phyloP scores from a whole-genome alignment of 208 protist species.

The Crithidia acanthocephali region DNA sequence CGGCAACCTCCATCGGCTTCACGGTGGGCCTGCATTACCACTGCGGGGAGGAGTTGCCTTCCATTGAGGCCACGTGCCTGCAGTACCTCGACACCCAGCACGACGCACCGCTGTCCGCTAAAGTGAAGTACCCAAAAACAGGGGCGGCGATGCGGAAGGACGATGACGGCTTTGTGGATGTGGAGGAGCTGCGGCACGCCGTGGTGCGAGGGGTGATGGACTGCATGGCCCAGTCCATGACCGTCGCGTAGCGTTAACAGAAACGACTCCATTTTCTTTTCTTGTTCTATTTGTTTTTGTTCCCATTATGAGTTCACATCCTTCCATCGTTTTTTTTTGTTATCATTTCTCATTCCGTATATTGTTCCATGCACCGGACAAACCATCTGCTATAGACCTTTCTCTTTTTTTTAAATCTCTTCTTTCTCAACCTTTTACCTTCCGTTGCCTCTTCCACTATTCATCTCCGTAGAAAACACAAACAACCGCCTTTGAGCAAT shows the following conservation, averaged over 20 bases:
- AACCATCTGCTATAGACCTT: not conserved
- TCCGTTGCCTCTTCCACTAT: too few relatives aligned
- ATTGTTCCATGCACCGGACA: not conserved
- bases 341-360: not conserved
- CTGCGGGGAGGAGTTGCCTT: slow-evolving; percentile 41
- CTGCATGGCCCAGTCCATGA: slow-evolving; percentile 20
- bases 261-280: slow-evolving; percentile 9
- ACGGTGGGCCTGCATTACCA: slow-evolving; percentile 54
- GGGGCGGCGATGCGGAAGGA: slow-evolving; percentile 27
- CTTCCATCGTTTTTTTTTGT: not conserved
- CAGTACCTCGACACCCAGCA: slow-evolving; percentile 33
- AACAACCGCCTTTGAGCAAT: too few relatives aligned
- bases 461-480: too few relatives aligned
- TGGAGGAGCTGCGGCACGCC: slow-evolving; percentile 29
- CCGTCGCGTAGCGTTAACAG: not conserved
- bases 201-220: slow-evolving; percentile 34
- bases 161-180: slow-evolving; percentile 36
- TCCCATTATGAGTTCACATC: not conserved
- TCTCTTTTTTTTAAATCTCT: not conserved
- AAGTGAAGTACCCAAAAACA: slow-evolving; percentile 39
- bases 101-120: slow-evolving; percentile 24
- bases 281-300: slow-evolving; percentile 21
- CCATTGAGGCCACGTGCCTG: slow-evolving; percentile 45
- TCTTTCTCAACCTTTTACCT: too few relatives aligned
- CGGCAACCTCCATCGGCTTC: slow-evolving; percentile 40